Evolutionary conservation across 2,329 filamentous ascomycete genomes (phyloP), one percentile per base, ranked within the genome.

Genomic region (Nemania diffusa): DNA sequence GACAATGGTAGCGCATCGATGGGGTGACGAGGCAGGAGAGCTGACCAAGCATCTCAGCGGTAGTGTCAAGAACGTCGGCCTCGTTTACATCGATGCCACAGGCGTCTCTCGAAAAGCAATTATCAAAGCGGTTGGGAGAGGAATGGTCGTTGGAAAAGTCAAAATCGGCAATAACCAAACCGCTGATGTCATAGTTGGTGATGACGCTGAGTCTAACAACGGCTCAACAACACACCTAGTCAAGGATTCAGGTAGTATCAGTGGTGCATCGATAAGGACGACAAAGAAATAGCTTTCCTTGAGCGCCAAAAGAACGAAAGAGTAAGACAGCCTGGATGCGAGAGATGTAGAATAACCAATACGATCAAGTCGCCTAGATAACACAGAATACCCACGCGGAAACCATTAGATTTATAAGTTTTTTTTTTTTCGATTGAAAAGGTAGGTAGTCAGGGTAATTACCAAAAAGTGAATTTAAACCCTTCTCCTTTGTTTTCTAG

Each of bases 1-100:
- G 40, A 92, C 91, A 0, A 90, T 97, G 58, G 93, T 98, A 2
- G 87, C 90, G n/a, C 96, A 98, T 80, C 90, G 89, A 69, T 99
- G 94, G 83, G 96, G 96, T 4, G 77, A 87, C 1, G 93, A 99
- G 79, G 96, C 96, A 0, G 93, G 94, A 17, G 85, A 90, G 40
- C 84, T 98, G 17, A 91, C 93, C 1, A 85, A 85, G 48, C 85
- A 92, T 60, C 80, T 99, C 22, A 92, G 93, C 0, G 91, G 93
- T 5, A 95, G 94, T 26, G 90, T 97, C 75, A 97, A 96, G 85
- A 99, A 98, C 72, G 96, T 98, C 7, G 96, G 94, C 5, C 85
- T 99, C 29, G 96, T 99, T 34, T 99, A 99, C 78, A 97, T 99
- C 68, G 96, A 99, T 74, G 95, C 97, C 1, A 91, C 94, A 0